phyloP scores from a whole-genome alignment of 1,284 basidiomycete species.

The Rhodotorula glutinis region DNA sequence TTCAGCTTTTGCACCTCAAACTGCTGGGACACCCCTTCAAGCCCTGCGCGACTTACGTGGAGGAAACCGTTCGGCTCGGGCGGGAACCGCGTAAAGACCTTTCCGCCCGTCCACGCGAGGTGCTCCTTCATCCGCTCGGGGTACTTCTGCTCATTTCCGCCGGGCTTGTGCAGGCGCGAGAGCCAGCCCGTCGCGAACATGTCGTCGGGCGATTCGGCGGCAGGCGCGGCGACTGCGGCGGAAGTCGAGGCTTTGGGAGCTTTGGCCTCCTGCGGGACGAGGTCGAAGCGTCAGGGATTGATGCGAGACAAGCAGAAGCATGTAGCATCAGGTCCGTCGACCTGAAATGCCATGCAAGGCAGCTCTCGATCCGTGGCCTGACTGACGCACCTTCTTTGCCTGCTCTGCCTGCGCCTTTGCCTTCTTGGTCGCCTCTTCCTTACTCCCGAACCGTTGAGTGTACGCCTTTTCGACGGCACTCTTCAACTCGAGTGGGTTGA shows the following conservation, averaged over 20 bases:
- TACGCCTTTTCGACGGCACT: constrained; percentile 77
- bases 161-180: constrained; percentile 86
- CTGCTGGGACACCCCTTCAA: neutral
- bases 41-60: constrained; percentile 15
- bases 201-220: constrained; percentile 54
- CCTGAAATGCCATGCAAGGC: no score
- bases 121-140: constrained; percentile 76
- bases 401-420: constrained; percentile 56
- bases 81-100: constrained; percentile 94
- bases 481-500: constrained; percentile 83
- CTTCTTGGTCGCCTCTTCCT: constrained; percentile 47
- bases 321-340: no score
- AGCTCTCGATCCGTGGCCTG: neutral
- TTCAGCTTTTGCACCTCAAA: no score
- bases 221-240: constrained; percentile 44
- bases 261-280: constrained; percentile 12
- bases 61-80: constrained; percentile 94
- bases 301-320: no score
- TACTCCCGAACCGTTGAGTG: constrained; percentile 71
- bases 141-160: constrained; percentile 86
- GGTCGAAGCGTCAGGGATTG: neutral
- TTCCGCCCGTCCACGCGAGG: constrained; percentile 72
- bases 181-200: constrained; percentile 97
- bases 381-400: constrained; percentile 64
- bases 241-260: constrained; percentile 27